Base-by-base conservation (phyloP, 163 green algal species). In the Scenedesmus sp. region DNA sequence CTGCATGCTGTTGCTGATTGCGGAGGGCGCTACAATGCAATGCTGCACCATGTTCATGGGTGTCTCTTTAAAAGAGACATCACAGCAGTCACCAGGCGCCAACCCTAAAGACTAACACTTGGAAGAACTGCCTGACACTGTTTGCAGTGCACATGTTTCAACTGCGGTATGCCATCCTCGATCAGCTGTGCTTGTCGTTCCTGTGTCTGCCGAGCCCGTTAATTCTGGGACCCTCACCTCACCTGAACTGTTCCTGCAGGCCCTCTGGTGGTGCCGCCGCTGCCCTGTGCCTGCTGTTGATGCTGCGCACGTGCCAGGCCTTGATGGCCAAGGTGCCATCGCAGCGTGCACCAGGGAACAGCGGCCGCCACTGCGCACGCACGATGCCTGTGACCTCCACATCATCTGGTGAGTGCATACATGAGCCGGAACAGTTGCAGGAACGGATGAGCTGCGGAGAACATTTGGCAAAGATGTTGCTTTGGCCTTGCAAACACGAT, bases 311-410 rank as follows among this genome's bases (percentile, higher is more conserved):
- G 65, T 95, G 93, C 80, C 94, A 94, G 53, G 95, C 97, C 43
- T 95, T 82, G 68, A 99, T 46, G 40, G 96, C 92, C 18, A 98
- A 84, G 35, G 96, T 94, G 40, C 97, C 93, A n/a, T 97, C 94
- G 84, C 96, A 98, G 53, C 94, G 95, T 16, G 84, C 65, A 1
- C 95, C 97, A 0, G 93, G 93, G 2, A 93, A 84, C 35, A 95
- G 84, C 30, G 88, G 89, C 30, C 93, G 85, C 95, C 97, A 99
- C 59, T 95, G 93, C 18, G 93, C 93, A 30, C 95, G 83, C 7
- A 99, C 89, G 22, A 98, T 85, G n/a, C 97, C 97, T 6, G 95
- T 97, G 12, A 99, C 94, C 87, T 97, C 93, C 33, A 99, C 93
- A 46, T 97, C 94, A 83, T 99, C 97, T 97, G 94, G 91, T 22